phyloP scores from a whole-genome alignment of 208 protist genomes.

The Trypanosoma boissoni region DNA sequence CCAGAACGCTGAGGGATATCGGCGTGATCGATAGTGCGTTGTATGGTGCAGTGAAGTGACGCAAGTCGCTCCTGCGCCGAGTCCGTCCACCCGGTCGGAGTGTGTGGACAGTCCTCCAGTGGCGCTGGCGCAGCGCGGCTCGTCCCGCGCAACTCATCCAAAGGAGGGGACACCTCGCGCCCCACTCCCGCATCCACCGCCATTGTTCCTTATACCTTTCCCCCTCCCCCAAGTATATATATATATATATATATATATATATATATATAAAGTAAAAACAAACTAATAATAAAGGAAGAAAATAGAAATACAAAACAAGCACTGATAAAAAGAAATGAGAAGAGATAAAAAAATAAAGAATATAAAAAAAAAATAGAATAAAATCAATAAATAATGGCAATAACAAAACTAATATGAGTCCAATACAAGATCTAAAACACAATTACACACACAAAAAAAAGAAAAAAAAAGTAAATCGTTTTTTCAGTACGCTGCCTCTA shows the following conservation, averaged over 20 bases:
- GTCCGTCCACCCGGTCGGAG: background rate
- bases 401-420: too few relatives aligned
- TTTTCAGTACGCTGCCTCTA: too few relatives aligned
- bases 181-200: background rate
- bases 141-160: too few relatives aligned
- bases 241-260: conserved; percentile 8
- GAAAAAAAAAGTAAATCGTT: too few relatives aligned
- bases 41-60: conserved; percentile 10
- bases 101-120: too few relatives aligned
- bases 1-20: conserved; percentile 2
- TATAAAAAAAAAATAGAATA: background rate
- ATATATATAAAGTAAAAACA: background rate
- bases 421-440: too few relatives aligned
- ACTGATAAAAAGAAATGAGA: conserved; percentile 1
- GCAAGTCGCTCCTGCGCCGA: conserved; percentile 8
- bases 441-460: too few relatives aligned
- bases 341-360: conserved; percentile 11
- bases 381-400: too few relatives aligned
- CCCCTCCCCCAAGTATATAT: background rate
- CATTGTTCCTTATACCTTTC: background rate
- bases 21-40: conserved; percentile 12
- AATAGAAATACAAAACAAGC: conserved; percentile 11
- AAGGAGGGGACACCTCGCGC: background rate
- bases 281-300: conserved; percentile 2
- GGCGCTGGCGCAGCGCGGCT: too few relatives aligned